Percentiles rank a stretch among this genome's conserved stretches.
phyloP scores from a whole-genome alignment of 257 asterid species.

The Jaltomata sinuosa region DNA sequence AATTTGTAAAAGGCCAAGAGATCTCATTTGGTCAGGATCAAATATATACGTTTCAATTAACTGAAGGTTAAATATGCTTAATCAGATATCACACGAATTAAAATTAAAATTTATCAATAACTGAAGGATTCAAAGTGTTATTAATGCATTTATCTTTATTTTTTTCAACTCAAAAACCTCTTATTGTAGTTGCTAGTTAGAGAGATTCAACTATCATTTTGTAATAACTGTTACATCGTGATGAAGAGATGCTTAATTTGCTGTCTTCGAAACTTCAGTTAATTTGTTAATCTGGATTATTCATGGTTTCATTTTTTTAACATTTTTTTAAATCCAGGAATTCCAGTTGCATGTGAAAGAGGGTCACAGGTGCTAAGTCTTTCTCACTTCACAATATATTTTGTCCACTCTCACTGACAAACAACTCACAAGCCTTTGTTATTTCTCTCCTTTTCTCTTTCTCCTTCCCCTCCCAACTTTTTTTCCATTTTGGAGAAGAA shows the following conservation, averaged over 20 bases:
- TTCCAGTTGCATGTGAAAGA: neutral
- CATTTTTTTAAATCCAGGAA: neutral
- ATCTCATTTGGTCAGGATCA: too few species aligned
- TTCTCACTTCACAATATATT: neutral
- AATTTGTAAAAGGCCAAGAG: too few species aligned
- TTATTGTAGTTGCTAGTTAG: neutral
- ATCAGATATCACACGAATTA: neutral
- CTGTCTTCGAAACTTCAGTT: neutral
- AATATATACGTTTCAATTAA: neutral
- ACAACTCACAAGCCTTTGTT: constrained; percentile 13
- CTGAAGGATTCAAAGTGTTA: neutral
- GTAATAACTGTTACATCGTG: neutral
- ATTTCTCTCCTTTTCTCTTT: neutral
- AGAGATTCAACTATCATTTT: neutral
- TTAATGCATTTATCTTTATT: neutral
- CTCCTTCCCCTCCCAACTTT: neutral
- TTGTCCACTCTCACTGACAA: constrained; percentile 10
- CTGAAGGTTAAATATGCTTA: neutral
- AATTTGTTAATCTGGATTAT: neutral
- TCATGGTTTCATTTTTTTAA: neutral
- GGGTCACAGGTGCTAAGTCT: neutral
- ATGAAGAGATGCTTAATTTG: neutral
- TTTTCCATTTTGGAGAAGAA: neutral
- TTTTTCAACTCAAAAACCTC: neutral
- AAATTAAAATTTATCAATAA: neutral